Conservation (phyloP, 1,284 basidiomycete species). For the Trichosporon faecale region DNA sequence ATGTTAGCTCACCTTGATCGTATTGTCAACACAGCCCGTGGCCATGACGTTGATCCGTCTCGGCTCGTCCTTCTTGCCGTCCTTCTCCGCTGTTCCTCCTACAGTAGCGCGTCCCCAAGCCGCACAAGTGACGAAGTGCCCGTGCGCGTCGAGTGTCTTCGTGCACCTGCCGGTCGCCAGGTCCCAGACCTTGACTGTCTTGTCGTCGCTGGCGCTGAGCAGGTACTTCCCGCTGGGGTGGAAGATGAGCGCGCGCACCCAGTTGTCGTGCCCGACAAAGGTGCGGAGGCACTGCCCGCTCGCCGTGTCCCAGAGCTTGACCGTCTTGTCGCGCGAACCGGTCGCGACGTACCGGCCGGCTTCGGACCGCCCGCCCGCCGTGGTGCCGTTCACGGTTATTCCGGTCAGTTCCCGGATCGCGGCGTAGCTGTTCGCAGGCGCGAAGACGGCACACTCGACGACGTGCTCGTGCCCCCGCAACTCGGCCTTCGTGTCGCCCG, state of each 20-base stretch:
- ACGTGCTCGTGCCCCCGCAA: slow-evolving; percentile 85
- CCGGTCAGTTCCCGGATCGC: slow-evolving; percentile 75
- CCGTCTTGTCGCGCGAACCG: slow-evolving; percentile 81
- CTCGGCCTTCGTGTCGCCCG: slow-evolving; percentile 75
- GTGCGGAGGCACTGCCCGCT: slow-evolving; percentile 71
- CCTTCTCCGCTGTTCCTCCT: slow-evolving; percentile 28
- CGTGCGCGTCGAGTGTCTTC: slow-evolving; percentile 80
- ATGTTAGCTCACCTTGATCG: slow-evolving; percentile 48
- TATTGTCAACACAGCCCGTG: slow-evolving; percentile 74
- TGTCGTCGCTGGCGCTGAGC: slow-evolving; percentile 84
- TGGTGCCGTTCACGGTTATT: slow-evolving; percentile 56
- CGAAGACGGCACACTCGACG: slow-evolving; percentile 78
- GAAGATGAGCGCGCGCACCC: slow-evolving; percentile 77
- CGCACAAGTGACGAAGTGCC: slow-evolving; percentile 77
- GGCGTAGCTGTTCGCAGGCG: slow-evolving; percentile 68
- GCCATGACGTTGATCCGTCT: slow-evolving; percentile 74
- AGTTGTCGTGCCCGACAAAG: slow-evolving; percentile 75
- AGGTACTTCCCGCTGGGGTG: slow-evolving; percentile 82
- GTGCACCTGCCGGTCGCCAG: slow-evolving; percentile 70
- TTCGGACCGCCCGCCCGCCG: slow-evolving; percentile 41
- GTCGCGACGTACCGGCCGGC: slow-evolving; percentile 65
- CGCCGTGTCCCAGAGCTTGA: slow-evolving; percentile 79
- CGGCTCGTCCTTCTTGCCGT: slow-evolving; percentile 52
- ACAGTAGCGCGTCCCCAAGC: slow-evolving; percentile 69
- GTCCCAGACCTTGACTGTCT: slow-evolving; percentile 86